Evolutionary conservation across 257 asterid genomes (phyloP).

Genomic region (Mitragyna speciosa): DNA sequence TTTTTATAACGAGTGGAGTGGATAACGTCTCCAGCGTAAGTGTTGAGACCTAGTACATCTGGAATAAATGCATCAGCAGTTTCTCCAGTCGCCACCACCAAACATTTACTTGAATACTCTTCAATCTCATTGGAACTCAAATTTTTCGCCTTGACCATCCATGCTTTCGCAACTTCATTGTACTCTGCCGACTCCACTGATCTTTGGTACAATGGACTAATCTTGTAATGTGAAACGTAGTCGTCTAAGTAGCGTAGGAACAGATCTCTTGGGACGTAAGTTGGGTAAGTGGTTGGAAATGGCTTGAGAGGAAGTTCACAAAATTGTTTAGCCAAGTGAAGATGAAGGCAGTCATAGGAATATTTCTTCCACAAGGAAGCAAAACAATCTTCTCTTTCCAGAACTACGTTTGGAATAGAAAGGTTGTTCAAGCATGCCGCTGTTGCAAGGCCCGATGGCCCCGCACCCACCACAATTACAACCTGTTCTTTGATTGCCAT

Average conservation of each 20-base stretch:
- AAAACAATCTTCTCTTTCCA: constrained; percentile 69
- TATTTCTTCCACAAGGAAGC: constrained; percentile 73
- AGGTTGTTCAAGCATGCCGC: constrained; percentile 54
- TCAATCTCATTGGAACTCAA: constrained; percentile 31
- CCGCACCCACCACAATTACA: constrained; percentile 52
- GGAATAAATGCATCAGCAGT: constrained; percentile 55
- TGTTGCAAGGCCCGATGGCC: constrained; percentile 74
- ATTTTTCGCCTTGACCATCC: constrained; percentile 49
- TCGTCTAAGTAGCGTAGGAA: constrained; percentile 56
- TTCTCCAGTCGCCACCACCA: constrained; percentile 81
- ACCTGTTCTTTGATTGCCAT: not conserved
- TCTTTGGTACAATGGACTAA: constrained; percentile 39
- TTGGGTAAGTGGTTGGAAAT: constrained; percentile 49
- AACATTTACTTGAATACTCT: constrained; percentile 45
- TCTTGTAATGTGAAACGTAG: constrained; percentile 46
- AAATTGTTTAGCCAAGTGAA: constrained; percentile 57
- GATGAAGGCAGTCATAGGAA: constrained; percentile 73
- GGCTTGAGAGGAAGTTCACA: constrained; percentile 57
- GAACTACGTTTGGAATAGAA: constrained; percentile 54
- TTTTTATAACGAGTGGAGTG: constrained; percentile 63
- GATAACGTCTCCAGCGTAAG: constrained; percentile 54
- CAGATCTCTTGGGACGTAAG: constrained; percentile 33
- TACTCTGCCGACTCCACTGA: constrained; percentile 48
- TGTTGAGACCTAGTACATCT: constrained; percentile 43
- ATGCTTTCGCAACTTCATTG: constrained; percentile 30